Conservation (phyloP, 306 rosid genomes). For the Malus asiatica region DNA sequence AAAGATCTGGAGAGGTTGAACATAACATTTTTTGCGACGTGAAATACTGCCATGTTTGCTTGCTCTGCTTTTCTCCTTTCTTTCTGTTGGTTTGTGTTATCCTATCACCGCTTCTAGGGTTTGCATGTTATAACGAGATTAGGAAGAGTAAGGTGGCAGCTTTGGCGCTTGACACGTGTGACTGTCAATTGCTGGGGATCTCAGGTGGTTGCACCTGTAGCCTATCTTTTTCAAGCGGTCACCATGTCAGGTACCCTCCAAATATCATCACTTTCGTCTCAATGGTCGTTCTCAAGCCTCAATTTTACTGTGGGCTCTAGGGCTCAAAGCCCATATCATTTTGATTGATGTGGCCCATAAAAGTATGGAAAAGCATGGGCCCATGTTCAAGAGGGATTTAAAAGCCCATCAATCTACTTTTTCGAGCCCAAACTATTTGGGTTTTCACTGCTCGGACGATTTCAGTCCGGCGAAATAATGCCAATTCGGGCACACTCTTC, state of each 20-base stretch:
- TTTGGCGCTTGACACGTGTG: conserved; percentile 10
- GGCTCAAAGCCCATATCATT: too few species aligned
- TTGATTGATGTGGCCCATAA: too few species aligned
- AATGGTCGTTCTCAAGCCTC: too few species aligned
- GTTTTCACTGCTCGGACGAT: background rate
- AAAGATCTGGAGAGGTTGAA: conserved; percentile 51
- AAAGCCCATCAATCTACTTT: too few species aligned
- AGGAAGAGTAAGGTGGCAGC: conserved; percentile 4
- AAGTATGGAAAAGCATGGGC: too few species aligned
- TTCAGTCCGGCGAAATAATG: background rate
- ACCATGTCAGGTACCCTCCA: background rate
- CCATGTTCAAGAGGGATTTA: too few species aligned
- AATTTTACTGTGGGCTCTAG: too few species aligned
- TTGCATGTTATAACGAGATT: conserved; percentile 9
- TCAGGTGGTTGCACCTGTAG: conserved; percentile 6
- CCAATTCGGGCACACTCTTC: background rate
- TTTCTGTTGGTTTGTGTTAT: background rate
- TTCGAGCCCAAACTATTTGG: too few species aligned
- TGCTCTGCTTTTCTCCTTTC: background rate
- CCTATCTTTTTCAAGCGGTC: background rate
- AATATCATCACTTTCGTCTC: too few species aligned
- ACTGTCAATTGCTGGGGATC: background rate
- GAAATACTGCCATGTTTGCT: conserved; percentile 39
- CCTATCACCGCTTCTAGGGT: background rate
- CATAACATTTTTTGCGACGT: conserved; percentile 28